These are phyloP conservation scores for Russula griseocarnosa DNA, from an alignment of 768 basidiomycete genomes.

Conservation along the genomic window DNA sequence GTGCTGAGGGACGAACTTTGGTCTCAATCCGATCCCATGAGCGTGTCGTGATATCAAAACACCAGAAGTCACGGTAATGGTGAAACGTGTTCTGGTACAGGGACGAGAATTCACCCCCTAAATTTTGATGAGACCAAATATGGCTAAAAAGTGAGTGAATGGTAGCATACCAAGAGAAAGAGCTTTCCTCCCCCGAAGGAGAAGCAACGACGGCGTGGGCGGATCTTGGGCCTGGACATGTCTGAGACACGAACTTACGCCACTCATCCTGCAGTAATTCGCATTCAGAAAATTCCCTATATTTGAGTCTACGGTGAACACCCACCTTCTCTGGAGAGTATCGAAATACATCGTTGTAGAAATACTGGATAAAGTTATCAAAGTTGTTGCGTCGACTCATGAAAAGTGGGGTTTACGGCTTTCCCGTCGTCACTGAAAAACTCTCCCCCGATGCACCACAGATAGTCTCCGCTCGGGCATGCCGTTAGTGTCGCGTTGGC, in stretches of 20 bases:
- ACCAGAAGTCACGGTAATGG: constrained; percentile 88
- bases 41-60: constrained; percentile 74
- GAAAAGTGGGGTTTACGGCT: constrained; percentile 47
- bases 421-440: constrained; percentile 84
- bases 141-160: not conserved
- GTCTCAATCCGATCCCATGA: constrained; percentile 89
- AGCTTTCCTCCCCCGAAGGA: constrained; percentile 79
- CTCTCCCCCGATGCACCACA: constrained; percentile 85
- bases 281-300: not conserved
- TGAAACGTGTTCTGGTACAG: constrained; percentile 80
- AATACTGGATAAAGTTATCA: constrained; percentile 48
- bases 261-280: constrained; percentile 65
- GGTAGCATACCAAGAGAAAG: constrained; percentile 59
- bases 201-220: constrained; percentile 79
- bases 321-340: constrained; percentile 77
- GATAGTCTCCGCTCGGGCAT: constrained; percentile 73
- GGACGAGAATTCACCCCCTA: constrained; percentile 84
- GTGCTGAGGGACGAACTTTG: constrained; percentile 70
- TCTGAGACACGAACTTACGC: constrained; percentile 79
- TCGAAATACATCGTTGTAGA: constrained; percentile 84
- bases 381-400: not conserved
- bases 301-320: not conserved
- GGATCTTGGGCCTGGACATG: constrained; percentile 81
- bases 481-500: constrained; percentile 80
- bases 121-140: constrained; percentile 3